Evolutionary conservation across 116 monocot species (phyloP).

Genomic region (Dioscorea cayenensis): DNA sequence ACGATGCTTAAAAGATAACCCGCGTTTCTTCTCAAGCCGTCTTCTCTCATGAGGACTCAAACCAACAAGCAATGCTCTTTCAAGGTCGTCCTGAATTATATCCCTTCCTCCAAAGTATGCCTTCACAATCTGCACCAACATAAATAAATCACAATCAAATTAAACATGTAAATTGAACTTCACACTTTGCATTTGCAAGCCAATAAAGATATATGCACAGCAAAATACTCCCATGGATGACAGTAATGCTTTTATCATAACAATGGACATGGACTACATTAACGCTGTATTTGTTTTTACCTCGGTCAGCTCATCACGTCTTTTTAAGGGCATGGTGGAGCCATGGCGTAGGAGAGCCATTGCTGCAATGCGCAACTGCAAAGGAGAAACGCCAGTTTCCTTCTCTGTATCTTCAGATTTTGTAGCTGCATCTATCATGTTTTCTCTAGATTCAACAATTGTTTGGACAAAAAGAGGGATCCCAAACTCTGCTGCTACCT

Average conservation of each 20-base stretch:
- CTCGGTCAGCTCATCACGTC: conserved; percentile 64
- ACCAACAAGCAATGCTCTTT: conserved; percentile 80
- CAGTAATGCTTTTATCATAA: background rate
- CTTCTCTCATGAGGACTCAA: conserved; percentile 88
- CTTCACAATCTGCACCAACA: conserved; percentile 53
- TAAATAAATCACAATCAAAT: background rate
- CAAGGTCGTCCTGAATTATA: conserved; percentile 55
- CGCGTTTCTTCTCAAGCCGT: conserved; percentile 72
- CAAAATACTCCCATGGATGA: background rate
- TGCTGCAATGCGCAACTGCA: conserved; percentile 87
- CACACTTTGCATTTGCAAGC: too few relatives aligned
- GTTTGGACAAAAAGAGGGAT: conserved; percentile 86
- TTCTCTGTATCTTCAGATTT: conserved; percentile 9
- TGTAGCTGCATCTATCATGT: conserved; percentile 11
- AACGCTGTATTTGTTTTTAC: conserved; percentile 16
- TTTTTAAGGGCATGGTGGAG: conserved; percentile 62
- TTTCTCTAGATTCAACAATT: conserved; percentile 59
- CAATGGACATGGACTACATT: background rate
- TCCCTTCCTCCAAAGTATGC: conserved; percentile 86
- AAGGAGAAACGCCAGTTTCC: conserved; percentile 68
- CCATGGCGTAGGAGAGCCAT: conserved; percentile 95
- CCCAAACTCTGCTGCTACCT: conserved; percentile 67
- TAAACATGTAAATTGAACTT: background rate
- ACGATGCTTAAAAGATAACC: conserved; percentile 27
- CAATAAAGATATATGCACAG: too few relatives aligned